Percentiles rank a stretch among this genome's conserved stretches.
Evolutionary conservation across 768 basidiomycete genomes (phyloP).

Genomic region (Hemileccinum rubropunctum): DNA sequence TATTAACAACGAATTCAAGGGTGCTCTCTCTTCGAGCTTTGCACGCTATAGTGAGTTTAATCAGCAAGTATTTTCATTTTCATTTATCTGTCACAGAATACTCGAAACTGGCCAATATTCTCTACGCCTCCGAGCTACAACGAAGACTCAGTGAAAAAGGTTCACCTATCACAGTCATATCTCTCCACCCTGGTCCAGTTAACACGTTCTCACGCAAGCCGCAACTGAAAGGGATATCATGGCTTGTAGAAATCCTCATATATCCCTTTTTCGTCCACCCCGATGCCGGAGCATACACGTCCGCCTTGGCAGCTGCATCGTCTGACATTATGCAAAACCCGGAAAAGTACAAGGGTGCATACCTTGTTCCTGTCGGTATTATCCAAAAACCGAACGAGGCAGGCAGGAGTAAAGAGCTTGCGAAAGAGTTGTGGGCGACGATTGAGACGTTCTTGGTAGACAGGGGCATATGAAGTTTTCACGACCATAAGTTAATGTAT

Average conservation of each 20-base stretch:
- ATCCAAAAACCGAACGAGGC: constrained; percentile 10
- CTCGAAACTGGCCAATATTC: constrained; percentile 50
- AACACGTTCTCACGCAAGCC: constrained; percentile 29
- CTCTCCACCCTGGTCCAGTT: constrained; percentile 32
- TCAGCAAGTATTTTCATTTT: rapidly evolving
- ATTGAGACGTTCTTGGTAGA: constrained; percentile 27
- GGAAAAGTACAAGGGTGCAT: constrained; percentile 30
- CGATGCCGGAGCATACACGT: constrained; percentile 27
- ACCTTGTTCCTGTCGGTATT: constrained; percentile 26
- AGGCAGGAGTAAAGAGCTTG: constrained; percentile 21
- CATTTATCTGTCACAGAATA: constrained; percentile 32
- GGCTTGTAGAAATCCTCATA: constrained; percentile 18
- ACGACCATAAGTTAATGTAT: too few species aligned
- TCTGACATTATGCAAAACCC: constrained; percentile 16
- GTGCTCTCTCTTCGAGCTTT: constrained; percentile 12
- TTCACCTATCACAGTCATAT: constrained; percentile 27
- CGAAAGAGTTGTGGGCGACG: constrained; percentile 28
- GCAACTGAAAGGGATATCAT: constrained; percentile 12
- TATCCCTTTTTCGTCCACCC: constrained; percentile 17
- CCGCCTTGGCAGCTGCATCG: constrained; percentile 31
- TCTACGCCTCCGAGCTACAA: constrained; percentile 52
- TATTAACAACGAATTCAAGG: constrained; percentile 36
- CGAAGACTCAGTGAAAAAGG: constrained; percentile 34
- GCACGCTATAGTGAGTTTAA: constrained; percentile 33
- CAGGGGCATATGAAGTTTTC: constrained; percentile 14